Evolutionary conservation across 176 grass and related monocot species (phyloP).

Genomic region (Carex kokanica): DNA sequence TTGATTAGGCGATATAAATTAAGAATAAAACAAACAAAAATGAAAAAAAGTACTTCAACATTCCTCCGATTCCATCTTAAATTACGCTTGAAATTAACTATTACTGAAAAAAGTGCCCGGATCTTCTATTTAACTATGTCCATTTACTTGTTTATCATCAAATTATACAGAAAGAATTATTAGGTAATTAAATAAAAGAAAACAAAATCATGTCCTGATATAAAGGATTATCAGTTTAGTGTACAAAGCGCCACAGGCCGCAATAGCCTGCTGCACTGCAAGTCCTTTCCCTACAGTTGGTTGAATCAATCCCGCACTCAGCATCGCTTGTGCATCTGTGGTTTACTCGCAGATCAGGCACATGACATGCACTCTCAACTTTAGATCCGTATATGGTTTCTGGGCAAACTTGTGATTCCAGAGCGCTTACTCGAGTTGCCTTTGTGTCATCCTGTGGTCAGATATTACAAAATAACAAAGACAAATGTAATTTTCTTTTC

Average conservation of each 20-base stretch:
- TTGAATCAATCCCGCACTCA: slow-evolving; percentile 76
- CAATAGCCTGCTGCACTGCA: slow-evolving; percentile 89
- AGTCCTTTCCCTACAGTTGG: slow-evolving; percentile 65
- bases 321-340: slow-evolving; percentile 61
- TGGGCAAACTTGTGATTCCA: slow-evolving; percentile 76
- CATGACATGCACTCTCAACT: slow-evolving; percentile 70
- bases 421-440: slow-evolving; percentile 41
- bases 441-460: slow-evolving; percentile 47
- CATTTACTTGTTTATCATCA: background rate
- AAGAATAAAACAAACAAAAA: background rate
- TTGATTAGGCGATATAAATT: background rate
- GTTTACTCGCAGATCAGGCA: slow-evolving; percentile 49
- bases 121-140: background rate
- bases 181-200: background rate
- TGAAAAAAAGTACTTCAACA: background rate
- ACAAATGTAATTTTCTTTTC: background rate
- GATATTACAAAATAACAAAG: background rate
- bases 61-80: background rate
- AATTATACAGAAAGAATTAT: background rate
- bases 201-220: background rate
- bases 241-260: slow-evolving; percentile 54
- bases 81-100: background rate
- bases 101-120: background rate
- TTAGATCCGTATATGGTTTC: slow-evolving; percentile 45
- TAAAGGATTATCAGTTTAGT: background rate